Evolutionary conservation across 352 stramenopile genomes (phyloP), one percentile per base, ranked within the genome.

Genomic region (Nothophytophthora sp.): DNA sequence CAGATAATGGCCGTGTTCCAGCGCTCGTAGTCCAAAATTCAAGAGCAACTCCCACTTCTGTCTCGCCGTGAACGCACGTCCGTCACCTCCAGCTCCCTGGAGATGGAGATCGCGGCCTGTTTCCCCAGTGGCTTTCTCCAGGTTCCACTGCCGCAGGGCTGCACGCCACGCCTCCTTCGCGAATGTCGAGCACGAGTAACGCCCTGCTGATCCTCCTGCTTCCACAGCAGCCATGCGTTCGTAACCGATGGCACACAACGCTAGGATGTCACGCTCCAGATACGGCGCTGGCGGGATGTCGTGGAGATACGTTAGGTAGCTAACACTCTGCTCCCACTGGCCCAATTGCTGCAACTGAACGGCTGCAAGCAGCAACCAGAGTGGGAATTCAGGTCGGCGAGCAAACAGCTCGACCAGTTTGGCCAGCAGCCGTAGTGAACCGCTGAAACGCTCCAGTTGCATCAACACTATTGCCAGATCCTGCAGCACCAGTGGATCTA

Each of bases 381-480:
- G 30, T 0, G 68, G 27, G n/a, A 88, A 78, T 2, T 60, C 43
- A 9, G 79, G 71, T 18, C 75, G 58, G 9, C 67, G 58, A 9
- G 66, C 55, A 34, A 86, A 90, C 12, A 70, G 60, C 47, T 88
- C 65, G 24, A 92, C 85, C 5, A 92, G 50, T n/a, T 63, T 68
- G 0, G 70, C 73, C 18, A 92, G 34, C 24, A 90, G 44, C 10
- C 63, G 60, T 32, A 92, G 54, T n/a, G 74, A 88, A 0, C 53
- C 62, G 7, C 48, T 41, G 34, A 85, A 77, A 30, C 76, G 63
- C 7, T 73, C 61, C 44, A 73, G 55, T 13, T 92, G 78, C 72
- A 92, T 83, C 39, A 76, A 63, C 30, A 92, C 74, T 16, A 89
- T 41, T 3, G 78, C 78, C 0, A 82, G 38, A 23, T 90, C 81